These are phyloP conservation scores for Lolium rigidum DNA, from an alignment of 176 grass and related monocot species.

Conservation along the genomic window DNA sequence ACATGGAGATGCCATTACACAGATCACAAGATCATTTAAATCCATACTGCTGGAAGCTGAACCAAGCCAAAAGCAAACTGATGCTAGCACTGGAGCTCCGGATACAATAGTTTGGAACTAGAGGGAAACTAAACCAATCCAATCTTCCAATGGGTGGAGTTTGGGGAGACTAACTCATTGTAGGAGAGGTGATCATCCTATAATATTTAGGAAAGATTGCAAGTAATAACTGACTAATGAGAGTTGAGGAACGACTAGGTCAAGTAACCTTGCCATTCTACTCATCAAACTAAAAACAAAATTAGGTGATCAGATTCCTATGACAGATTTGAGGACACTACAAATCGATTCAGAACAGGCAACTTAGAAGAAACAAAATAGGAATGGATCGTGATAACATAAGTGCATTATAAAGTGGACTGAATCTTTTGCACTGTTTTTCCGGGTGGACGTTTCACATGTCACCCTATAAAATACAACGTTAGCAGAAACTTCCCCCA, in stretches of 20 bases:
- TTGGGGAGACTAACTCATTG: too few relatives aligned
- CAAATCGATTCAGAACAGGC: neutral
- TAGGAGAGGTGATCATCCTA: neutral
- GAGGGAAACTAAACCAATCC: neutral
- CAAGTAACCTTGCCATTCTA: neutral
- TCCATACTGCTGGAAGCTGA: neutral
- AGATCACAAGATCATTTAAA: neutral
- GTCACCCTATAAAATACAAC: neutral
- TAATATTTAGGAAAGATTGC: neutral
- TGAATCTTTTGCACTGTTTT: neutral
- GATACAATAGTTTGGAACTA: constrained; percentile 1
- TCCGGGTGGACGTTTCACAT: neutral
- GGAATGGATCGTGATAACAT: neutral
- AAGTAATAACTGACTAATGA: neutral
- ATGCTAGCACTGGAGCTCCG: neutral
- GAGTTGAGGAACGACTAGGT: neutral
- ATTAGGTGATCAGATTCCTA: neutral
- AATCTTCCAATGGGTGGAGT: neutral
- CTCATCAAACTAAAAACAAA: neutral
- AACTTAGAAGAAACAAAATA: neutral
- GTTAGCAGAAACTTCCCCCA: neutral
- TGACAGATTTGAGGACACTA: neutral
- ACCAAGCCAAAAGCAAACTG: neutral
- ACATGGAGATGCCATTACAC: neutral
- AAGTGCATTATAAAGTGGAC: neutral